Evolutionary conservation across 1,284 basidiomycete species (phyloP), one percentile per base, ranked within the genome.

Genomic region (Pterulicium gracile): DNA sequence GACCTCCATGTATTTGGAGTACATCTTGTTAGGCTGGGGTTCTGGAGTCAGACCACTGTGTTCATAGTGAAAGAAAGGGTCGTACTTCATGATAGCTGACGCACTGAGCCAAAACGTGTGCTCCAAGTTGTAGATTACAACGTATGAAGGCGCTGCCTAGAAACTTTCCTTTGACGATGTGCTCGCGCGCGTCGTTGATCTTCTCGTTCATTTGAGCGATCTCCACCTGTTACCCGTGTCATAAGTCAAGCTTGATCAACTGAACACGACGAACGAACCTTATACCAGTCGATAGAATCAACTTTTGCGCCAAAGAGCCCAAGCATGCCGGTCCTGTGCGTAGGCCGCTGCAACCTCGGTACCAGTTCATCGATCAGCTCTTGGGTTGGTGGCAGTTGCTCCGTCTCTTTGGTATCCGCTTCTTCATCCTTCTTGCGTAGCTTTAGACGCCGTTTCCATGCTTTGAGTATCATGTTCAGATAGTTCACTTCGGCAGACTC

Each of bases 121-220:
- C 82, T 7, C 81, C 86, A 52, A 87, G 77, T 61, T 89, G 87
- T 46, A 81, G 71, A 59, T 87, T 80, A 67, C 88, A 90, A 45
- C 83, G 75, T 51, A 91, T 79, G 62, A 91, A 91, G 0, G 75
- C 79, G 47, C 75, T 77, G 15, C 79, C 79, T 42, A 79, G 55
- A 19, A 83, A 80, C 49, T 70, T 73, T 12, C 73, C 69, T 51
- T 73, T 67, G 32, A 64, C 63, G 34, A 77, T 62, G 32, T 68
- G 59, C 48, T 69, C 62, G 18, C 70, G 63, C 42, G 60, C 59
- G n/a, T 63, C 60, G 2, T 67, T 61, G 46, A 84, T 72, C 41
- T 64, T 61, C 18, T 53, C 53, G 52, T 77, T 78, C 40, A 79
- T 62, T 20, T 62, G 60, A 0, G 65, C 59, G 22, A 82, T 75